Evolutionary conservation across 164 flowering plant species (phyloP).

Genomic region (Cinnamomum chago): DNA sequence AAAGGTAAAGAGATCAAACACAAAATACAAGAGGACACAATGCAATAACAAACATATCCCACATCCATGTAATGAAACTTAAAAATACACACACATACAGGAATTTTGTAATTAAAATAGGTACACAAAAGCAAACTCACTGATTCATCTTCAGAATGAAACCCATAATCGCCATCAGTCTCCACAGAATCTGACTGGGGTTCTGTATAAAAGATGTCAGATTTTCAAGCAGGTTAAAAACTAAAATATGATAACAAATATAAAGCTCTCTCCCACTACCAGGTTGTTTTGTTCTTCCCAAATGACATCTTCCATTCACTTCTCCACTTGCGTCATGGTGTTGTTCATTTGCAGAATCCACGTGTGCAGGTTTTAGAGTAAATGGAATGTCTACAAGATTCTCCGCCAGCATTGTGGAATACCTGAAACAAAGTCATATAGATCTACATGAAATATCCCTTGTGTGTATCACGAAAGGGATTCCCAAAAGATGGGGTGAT

Average conservation of each 20-base stretch:
- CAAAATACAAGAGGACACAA: not conserved
- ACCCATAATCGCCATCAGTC: conserved; percentile 58
- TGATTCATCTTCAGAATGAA: conserved; percentile 56
- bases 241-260: conserved; percentile 1
- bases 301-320: conserved; percentile 13
- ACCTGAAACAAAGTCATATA: conserved; percentile 43
- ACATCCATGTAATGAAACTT: not conserved
- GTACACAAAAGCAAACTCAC: conserved; percentile 35
- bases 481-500: not conserved
- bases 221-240: conserved; percentile 1
- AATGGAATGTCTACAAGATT: conserved; percentile 64
- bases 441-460: not conserved
- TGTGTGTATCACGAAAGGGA: not conserved
- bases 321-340: conserved; percentile 23
- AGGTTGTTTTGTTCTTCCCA: conserved; percentile 16
- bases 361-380: conserved; percentile 25
- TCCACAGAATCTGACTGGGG: conserved; percentile 39
- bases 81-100: not conserved
- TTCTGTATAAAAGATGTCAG: conserved; percentile 29
- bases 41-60: not conserved
- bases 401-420: conserved; percentile 98
- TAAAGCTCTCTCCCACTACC: conserved; percentile 23
- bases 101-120: not conserved
- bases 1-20: not conserved
- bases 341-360: conserved; percentile 23